Evolutionary conservation across 1,284 basidiomycete genomes (phyloP).

Genomic region (Naganishia cerealis): DNA sequence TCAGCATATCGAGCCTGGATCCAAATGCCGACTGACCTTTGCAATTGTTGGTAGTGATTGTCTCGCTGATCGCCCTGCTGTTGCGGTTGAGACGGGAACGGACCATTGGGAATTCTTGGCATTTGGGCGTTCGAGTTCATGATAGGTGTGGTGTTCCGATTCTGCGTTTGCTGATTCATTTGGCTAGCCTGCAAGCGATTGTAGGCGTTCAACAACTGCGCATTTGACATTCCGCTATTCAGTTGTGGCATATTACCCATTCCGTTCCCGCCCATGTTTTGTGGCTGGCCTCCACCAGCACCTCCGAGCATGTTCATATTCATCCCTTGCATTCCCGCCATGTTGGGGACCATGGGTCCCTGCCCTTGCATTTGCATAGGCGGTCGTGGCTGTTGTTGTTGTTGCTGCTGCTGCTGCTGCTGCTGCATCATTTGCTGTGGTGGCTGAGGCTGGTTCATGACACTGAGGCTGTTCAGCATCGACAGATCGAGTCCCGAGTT

Average conservation of each 20-base stretch:
- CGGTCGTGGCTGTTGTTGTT: conserved; percentile 13
- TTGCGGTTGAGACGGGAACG: conserved; percentile 10
- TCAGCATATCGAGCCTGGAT: not conserved
- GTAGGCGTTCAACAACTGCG: conserved; percentile 14
- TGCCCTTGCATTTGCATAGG: conserved; percentile 24
- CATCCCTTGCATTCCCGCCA: conserved; percentile 26
- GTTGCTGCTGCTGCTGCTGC: not conserved
- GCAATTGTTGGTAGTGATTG: conserved; percentile 24
- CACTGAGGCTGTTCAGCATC: conserved; percentile 24
- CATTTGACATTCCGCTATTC: conserved; percentile 22
- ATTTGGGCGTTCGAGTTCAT: conserved; percentile 7
- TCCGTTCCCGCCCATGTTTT: conserved; percentile 17
- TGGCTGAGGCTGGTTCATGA: conserved; percentile 15
- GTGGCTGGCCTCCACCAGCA: not conserved
- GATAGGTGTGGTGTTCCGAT: conserved; percentile 5
- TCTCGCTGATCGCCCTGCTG: conserved; percentile 21
- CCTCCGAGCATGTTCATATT: conserved; percentile 18
- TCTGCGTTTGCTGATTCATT: conserved; percentile 15
- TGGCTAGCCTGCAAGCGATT: conserved; percentile 16
- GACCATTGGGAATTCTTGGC: conserved; percentile 5
- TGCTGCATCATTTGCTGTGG: too few species aligned
- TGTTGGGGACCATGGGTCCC: conserved; percentile 11
- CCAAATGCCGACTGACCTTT: conserved; percentile 15
- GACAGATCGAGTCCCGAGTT: conserved; percentile 20
- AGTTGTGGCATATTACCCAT: conserved; percentile 19